phyloP scores from a whole-genome alignment of 176 grass and related monocot genomes.

The Zizania latifolia region DNA sequence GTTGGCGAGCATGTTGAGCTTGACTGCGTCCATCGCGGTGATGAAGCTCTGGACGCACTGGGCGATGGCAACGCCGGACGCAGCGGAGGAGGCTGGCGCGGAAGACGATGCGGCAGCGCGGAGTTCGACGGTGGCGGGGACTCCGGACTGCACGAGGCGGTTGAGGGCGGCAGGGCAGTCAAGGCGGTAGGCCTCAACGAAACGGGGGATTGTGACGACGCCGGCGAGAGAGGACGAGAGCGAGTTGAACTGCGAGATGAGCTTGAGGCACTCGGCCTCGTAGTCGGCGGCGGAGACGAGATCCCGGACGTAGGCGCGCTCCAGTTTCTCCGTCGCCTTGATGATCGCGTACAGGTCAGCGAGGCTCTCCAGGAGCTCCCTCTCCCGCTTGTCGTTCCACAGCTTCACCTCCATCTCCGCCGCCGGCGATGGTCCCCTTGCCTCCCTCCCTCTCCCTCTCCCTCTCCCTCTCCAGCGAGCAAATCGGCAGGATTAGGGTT shows the following conservation, averaged over 20 bases:
- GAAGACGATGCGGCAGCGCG: constrained; percentile 49
- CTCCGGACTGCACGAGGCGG: constrained; percentile 79
- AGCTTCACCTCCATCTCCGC: constrained; percentile 69
- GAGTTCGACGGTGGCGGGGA: constrained; percentile 94
- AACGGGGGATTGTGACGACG: constrained; percentile 67
- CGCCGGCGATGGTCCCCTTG: not conserved
- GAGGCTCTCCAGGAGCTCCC: constrained; percentile 86
- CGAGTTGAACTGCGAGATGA: constrained; percentile 90
- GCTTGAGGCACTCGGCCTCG: constrained; percentile 95
- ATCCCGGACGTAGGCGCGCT: constrained; percentile 95
- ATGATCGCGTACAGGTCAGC: constrained; percentile 95
- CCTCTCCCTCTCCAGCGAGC: not conserved
- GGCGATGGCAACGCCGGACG: constrained; percentile 64
- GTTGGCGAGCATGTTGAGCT: constrained; percentile 95
- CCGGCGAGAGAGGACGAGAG: constrained; percentile 74
- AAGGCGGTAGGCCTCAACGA: constrained; percentile 79
- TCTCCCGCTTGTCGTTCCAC: constrained; percentile 91
- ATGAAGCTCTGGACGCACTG: constrained; percentile 95
- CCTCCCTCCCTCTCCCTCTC: not conserved
- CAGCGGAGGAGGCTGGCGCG: constrained; percentile 17
- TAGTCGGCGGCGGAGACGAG: constrained; percentile 83
- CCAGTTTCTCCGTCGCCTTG: constrained; percentile 89
- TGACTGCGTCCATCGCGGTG: constrained; percentile 90
- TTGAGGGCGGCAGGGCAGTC: constrained; percentile 85
- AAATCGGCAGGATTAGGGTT: constrained; percentile 41